Percentiles rank a stretch among this genome's conserved stretches.
Evolutionary conservation across 208 protist species (phyloP).

Genomic region (Trypanosoma avium): DNA sequence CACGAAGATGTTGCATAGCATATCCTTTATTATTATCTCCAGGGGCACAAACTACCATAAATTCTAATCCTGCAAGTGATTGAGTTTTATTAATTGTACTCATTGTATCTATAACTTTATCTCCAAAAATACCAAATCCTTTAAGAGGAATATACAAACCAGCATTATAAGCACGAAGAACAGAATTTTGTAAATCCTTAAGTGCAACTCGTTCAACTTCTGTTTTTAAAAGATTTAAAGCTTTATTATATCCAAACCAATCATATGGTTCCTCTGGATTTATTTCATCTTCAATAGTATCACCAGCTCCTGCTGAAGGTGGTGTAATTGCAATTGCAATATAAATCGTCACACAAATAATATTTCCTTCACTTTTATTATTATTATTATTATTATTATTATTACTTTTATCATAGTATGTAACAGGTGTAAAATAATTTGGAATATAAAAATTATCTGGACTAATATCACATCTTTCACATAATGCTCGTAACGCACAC

Average conservation of each 20-base stretch:
- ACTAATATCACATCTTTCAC: conserved; percentile 78
- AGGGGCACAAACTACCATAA: conserved; percentile 45
- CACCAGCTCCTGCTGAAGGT: conserved; percentile 53
- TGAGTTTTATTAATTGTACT: neutral
- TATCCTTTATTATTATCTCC: conserved; percentile 15
- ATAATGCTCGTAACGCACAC: conserved; percentile 70
- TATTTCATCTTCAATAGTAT: conserved; percentile 52
- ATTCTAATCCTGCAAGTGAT: conserved; percentile 37
- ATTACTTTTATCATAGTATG: conserved; percentile 57
- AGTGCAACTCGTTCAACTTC: conserved; percentile 53
- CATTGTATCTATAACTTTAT: conserved; percentile 27
- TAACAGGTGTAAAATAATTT: conserved; percentile 57
- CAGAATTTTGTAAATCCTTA: conserved; percentile 33
- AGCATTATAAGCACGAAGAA: conserved; percentile 42
- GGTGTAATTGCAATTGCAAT: conserved; percentile 54
- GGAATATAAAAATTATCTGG: conserved; percentile 82
- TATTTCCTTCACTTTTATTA: neutral
- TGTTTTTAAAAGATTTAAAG: conserved; percentile 35
- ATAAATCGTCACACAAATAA: conserved; percentile 61
- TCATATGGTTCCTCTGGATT: conserved; percentile 75
- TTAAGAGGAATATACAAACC: conserved; percentile 58
- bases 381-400: too few species aligned
- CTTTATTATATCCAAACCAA: conserved; percentile 64
- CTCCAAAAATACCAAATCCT: conserved; percentile 74
- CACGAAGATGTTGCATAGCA: conserved; percentile 20